phyloP scores from a whole-genome alignment of 306 rosid species.

The Castanopsis chinensis region DNA sequence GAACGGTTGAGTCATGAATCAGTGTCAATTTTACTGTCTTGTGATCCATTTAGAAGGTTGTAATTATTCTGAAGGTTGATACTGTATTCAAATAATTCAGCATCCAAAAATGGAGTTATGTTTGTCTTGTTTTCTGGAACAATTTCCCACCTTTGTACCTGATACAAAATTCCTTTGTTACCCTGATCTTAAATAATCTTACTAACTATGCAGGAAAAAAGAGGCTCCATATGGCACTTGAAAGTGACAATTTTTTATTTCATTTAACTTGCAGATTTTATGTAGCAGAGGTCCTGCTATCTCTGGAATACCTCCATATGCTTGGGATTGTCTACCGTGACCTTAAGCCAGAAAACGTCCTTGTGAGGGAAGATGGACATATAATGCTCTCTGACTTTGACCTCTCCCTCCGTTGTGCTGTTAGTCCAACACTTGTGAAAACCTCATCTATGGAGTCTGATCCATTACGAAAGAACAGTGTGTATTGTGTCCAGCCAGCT shows the following conservation, averaged over 20 bases:
- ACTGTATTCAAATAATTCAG: not conserved
- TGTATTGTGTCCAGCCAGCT: constrained; percentile 87
- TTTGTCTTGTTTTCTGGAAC: too few species aligned
- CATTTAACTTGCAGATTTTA: constrained; percentile 71
- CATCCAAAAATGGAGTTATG: not conserved
- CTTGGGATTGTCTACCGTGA: constrained; percentile 99
- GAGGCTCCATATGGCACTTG: not conserved
- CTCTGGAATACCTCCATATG: constrained; percentile 96
- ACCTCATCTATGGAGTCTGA: constrained; percentile 60
- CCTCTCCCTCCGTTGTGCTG: constrained; percentile 89
- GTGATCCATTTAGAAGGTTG: not conserved
- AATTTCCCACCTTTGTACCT: too few species aligned
- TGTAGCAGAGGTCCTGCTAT: constrained; percentile 88
- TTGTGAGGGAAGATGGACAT: constrained; percentile 95
- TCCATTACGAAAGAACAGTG: constrained; percentile 66
- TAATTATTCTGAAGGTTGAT: not conserved
- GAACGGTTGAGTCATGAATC: not conserved
- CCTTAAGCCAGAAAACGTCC: constrained; percentile 94
- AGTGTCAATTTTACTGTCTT: not conserved
- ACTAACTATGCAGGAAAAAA: not conserved
- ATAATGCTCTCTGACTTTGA: constrained; percentile 98
- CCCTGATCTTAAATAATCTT: not conserved
- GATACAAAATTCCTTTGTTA: too few species aligned
- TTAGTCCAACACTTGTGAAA: constrained; percentile 89
- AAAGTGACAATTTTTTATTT: constrained; percentile 21